A percentile compares a stretch with the other conserved stretches of the same genome.
phyloP scores from a whole-genome alignment of 1,284 basidiomycete genomes.

The Fomitopsis schrenkii region DNA sequence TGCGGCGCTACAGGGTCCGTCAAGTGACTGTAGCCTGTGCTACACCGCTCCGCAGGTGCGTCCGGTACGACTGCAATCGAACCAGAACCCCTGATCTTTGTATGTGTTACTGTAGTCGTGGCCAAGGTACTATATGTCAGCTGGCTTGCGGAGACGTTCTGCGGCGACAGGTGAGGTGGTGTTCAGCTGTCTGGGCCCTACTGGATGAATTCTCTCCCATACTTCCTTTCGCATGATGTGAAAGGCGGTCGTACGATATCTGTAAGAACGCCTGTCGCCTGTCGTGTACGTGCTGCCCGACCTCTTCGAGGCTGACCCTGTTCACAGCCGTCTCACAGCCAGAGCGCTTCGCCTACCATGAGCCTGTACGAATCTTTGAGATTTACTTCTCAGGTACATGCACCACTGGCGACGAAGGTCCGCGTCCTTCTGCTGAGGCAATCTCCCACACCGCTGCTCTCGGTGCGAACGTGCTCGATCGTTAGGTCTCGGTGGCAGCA shows the following conservation, averaged over 20 bases:
- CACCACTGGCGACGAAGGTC: too few relatives aligned
- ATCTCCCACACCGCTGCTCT: too few relatives aligned
- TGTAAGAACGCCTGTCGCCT: neutral
- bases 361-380: too few relatives aligned
- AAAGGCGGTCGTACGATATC: too few relatives aligned
- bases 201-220: neutral
- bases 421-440: too few relatives aligned
- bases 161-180: neutral
- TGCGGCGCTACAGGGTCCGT: neutral
- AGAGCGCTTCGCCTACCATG: too few relatives aligned
- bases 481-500: too few relatives aligned
- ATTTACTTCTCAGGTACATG: too few relatives aligned
- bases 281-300: neutral
- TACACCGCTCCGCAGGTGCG: neutral
- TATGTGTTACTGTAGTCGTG: neutral
- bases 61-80: neutral
- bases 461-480: too few relatives aligned
- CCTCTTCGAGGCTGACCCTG: neutral
- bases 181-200: neutral
- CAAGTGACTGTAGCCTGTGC: neutral
- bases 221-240: neutral
- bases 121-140: neutral
- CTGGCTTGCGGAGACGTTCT: neutral
- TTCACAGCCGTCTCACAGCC: neutral
- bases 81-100: neutral